Conservation (phyloP, 2,329 filamentous ascomycete genomes). For the Hysterium pulicare region DNA sequence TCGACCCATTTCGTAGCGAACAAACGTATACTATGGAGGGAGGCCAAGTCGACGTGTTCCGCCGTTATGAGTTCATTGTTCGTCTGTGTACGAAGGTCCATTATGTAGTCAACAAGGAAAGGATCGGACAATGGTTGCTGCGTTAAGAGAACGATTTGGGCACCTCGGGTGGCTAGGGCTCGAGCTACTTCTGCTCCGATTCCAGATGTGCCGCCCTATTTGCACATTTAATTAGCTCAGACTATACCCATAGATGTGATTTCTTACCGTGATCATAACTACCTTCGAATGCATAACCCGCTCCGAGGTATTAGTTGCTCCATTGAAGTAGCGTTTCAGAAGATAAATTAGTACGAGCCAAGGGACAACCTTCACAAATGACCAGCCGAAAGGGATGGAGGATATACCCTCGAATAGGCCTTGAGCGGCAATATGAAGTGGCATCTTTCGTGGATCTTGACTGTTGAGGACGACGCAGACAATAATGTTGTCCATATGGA, state of each 20-base stretch:
- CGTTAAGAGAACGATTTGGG: conserved; percentile 87
- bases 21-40: conserved; percentile 81
- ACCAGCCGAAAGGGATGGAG: conserved; percentile 53
- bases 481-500: background rate
- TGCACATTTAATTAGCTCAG: conserved; percentile 14
- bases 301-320: conserved; percentile 70
- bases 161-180: conserved; percentile 74
- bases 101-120: conserved; percentile 88
- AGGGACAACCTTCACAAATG: conserved; percentile 51
- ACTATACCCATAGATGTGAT: background rate
- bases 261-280: conserved; percentile 76
- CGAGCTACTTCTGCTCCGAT: conserved; percentile 76
- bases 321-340: conserved; percentile 74
- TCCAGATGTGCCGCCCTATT: conserved; percentile 81
- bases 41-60: conserved; percentile 86
- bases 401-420: conserved; percentile 53
- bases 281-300: conserved; percentile 90
- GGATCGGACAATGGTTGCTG: conserved; percentile 76
- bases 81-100: conserved; percentile 74
- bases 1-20: conserved; percentile 99
- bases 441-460: no score
- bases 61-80: conserved; percentile 89
- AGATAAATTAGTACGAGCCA: conserved; percentile 52
- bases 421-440: conserved; percentile 57
- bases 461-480: conserved; percentile 15